Evolutionary conservation across 2,329 filamentous ascomycete genomes (phyloP).

Genomic region (Aspergillus calidoustus): DNA sequence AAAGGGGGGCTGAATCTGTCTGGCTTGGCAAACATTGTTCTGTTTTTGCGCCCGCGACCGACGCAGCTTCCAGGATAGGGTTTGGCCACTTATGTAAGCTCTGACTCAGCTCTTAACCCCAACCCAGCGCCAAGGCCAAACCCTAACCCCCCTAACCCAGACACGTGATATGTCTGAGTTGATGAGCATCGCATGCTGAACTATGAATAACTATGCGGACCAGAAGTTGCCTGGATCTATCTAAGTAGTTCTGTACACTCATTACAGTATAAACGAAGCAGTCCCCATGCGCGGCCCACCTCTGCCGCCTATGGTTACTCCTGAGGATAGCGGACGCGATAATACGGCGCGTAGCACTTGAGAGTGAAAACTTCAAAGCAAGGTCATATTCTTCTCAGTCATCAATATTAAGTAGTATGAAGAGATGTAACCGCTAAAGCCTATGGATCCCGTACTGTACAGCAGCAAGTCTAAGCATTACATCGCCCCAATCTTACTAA

Average conservation of each 20-base stretch:
- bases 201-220: too few species aligned
- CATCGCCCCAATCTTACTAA: neutral
- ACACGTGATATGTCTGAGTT: neutral
- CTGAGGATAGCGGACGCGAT: neutral
- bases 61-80: neutral
- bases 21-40: slow-evolving; percentile 1
- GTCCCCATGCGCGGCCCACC: neutral
- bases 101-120: neutral
- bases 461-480: slow-evolving; percentile 4
- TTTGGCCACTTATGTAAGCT: slow-evolving; percentile 1
- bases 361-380: neutral
- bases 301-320: neutral
- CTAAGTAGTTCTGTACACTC: neutral
- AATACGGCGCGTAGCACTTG: neutral
- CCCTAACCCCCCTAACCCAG: neutral
- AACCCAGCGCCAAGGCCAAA: neutral
- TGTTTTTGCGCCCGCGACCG: neutral
- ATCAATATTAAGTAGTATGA: neutral
- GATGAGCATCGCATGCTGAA: too few species aligned
- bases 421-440: neutral
- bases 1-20: neutral
- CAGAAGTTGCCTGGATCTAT: too few species aligned
- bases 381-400: neutral
- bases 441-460: slow-evolving; percentile 9
- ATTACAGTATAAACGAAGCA: neutral